These are phyloP conservation scores for Penicillium ucsense DNA, from an alignment of 495 filamentous ascomycete species.

Conservation along the genomic window DNA sequence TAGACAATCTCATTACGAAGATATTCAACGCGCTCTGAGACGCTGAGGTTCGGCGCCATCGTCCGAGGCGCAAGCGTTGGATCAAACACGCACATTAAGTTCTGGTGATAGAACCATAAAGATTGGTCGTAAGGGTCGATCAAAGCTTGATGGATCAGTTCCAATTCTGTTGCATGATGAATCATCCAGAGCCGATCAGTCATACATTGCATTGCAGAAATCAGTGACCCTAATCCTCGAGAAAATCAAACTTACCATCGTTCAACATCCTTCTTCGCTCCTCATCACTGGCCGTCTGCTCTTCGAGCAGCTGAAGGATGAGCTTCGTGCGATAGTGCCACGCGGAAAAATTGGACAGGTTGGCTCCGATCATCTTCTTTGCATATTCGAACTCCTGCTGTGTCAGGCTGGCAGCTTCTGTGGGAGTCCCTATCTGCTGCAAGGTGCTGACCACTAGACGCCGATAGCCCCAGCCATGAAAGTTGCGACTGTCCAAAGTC, in stretches of 20 bases:
- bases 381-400: slow-evolving; percentile 85
- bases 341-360: slow-evolving; percentile 91
- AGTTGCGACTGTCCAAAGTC: slow-evolving; percentile 77
- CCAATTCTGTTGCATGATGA: slow-evolving; percentile 46
- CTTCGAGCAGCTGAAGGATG: slow-evolving; percentile 63
- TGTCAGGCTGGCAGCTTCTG: slow-evolving; percentile 45
- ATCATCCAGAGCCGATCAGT: not conserved
- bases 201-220: not conserved
- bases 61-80: slow-evolving; percentile 36
- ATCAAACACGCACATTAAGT: slow-evolving; percentile 58
- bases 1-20: slow-evolving; percentile 57
- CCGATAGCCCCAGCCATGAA: slow-evolving; percentile 94
- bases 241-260: slow-evolving; percentile 41
- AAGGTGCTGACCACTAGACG: slow-evolving; percentile 61
- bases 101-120: slow-evolving; percentile 93
- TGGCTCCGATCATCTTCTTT: slow-evolving; percentile 68
- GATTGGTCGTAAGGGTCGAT: slow-evolving; percentile 89
- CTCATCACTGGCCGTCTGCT: slow-evolving; percentile 50
- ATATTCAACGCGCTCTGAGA: slow-evolving; percentile 53
- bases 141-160: slow-evolving; percentile 62
- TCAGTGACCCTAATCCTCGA: not conserved
- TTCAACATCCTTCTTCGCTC: slow-evolving; percentile 62
- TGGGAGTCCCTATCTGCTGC: slow-evolving; percentile 44
- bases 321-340: slow-evolving; percentile 87
- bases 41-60: slow-evolving; percentile 52